A percentile compares a stretch with the other conserved stretches of the same genome.
Evolutionary conservation across 192 early-diverging fungal genomes (phyloP).

Genomic region (Linnemannia hyalina): DNA sequence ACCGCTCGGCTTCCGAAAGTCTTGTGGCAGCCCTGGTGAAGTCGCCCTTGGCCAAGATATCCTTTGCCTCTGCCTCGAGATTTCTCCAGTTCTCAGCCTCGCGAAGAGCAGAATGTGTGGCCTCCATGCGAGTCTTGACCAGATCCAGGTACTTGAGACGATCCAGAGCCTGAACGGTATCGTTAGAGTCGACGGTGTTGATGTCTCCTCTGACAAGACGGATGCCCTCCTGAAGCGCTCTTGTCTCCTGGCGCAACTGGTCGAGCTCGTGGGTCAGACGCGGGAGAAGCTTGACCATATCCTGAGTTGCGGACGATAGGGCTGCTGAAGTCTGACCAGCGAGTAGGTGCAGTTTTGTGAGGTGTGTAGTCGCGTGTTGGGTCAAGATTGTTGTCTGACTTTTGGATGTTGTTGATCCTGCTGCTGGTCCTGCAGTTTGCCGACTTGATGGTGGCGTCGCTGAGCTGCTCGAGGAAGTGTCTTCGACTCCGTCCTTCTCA

Average conservation of each 20-base stretch:
- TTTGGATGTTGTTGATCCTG: conserved; percentile 6
- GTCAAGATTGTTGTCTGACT: conserved; percentile 36
- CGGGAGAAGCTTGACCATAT: conserved; percentile 71
- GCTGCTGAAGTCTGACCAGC: conserved; percentile 68
- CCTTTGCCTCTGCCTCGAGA: conserved; percentile 73
- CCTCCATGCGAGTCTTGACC: conserved; percentile 78
- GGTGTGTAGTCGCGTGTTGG: conserved; percentile 64
- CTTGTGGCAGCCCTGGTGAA: conserved; percentile 70
- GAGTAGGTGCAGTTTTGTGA: conserved; percentile 70
- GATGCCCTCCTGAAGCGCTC: conserved; percentile 60
- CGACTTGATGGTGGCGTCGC: conserved; percentile 22
- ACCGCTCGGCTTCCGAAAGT: conserved; percentile 76
- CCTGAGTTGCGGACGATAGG: conserved; percentile 67
- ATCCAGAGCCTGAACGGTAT: conserved; percentile 65
- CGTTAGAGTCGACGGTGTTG: conserved; percentile 59
- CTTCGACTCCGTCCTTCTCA: conserved; percentile 19
- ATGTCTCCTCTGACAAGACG: conserved; percentile 59
- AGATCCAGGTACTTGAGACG: conserved; percentile 72
- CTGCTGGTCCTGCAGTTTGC: conserved; percentile 12
- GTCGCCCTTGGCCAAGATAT: conserved; percentile 73
- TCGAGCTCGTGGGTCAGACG: conserved; percentile 73
- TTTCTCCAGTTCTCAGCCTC: conserved; percentile 88
- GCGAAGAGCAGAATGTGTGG: conserved; percentile 67
- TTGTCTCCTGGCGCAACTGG: conserved; percentile 66
- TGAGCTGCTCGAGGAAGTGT: conserved; percentile 4